Evolutionary conservation across 108 stramenopile genomes (phyloP).

Genomic region (Nitzschia inconspicua): DNA sequence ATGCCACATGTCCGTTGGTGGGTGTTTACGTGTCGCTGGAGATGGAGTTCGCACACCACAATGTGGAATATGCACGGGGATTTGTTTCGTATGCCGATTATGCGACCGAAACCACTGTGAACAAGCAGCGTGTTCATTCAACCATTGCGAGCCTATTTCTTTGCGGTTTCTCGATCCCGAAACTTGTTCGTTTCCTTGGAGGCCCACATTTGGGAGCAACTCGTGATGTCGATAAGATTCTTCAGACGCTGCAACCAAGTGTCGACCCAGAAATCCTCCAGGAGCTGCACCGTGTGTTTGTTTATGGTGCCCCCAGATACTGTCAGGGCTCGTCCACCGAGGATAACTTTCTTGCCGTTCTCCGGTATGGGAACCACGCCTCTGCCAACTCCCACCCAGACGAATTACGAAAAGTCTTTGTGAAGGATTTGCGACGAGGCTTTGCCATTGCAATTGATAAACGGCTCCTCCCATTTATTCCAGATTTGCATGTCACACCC

Average conservation of each 20-base stretch:
- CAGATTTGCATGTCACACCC: conserved; percentile 1
- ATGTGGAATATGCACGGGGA: not conserved
- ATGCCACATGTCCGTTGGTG: not conserved
- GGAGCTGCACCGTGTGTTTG: conserved; percentile 2
- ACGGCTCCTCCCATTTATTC: not conserved
- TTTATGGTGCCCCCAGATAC: not conserved
- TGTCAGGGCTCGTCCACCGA: not conserved
- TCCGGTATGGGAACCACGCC: conserved; percentile 18
- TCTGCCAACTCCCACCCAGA: not conserved
- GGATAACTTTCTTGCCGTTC: conserved; percentile 2
- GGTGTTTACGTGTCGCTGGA: not conserved
- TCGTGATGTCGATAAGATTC: not conserved
- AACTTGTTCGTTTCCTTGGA: not conserved
- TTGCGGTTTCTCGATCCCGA: not conserved
- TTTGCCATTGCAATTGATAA: not conserved
- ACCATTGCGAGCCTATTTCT: conserved; percentile 2
- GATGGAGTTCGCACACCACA: not conserved
- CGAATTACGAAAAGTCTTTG: not conserved
- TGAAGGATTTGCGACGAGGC: not conserved
- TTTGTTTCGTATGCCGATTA: not conserved
- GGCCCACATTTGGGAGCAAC: not conserved
- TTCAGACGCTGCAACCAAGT: not conserved
- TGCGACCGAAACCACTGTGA: not conserved
- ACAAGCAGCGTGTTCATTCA: not conserved
- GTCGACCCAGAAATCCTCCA: not conserved